phyloP scores from a whole-genome alignment of 2,329 filamentous ascomycete species.

The Myotisia sp. region DNA sequence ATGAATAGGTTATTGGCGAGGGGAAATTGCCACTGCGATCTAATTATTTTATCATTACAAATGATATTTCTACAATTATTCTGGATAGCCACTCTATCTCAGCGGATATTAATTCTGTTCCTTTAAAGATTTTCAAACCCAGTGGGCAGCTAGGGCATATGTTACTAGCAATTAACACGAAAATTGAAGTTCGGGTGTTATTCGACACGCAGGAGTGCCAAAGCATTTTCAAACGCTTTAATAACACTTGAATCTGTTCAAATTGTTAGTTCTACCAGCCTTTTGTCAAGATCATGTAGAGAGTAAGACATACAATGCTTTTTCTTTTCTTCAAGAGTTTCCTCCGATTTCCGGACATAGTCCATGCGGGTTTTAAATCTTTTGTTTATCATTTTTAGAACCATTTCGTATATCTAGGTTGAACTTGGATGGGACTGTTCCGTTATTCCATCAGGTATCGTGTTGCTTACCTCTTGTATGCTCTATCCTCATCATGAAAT shows the following conservation, averaged over 20 bases:
- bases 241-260: conserved; percentile 30
- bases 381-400: conserved; percentile 2
- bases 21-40: background rate
- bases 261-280: conserved; percentile 2
- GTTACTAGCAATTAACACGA: no score
- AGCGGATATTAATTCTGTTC: no score
- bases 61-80: background rate
- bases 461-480: conserved; percentile 52
- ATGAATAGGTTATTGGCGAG: background rate
- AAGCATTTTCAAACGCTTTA: conserved; percentile 35
- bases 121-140: no score
- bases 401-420: conserved; percentile 2
- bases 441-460: no score
- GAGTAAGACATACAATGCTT: conserved; percentile 53
- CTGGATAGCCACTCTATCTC: no score
- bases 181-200: no score
- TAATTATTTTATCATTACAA: background rate
- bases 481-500: conserved; percentile 59
- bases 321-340: conserved; percentile 56
- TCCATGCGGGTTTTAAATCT: conserved; percentile 66
- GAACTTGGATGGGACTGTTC: background rate
- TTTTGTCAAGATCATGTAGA: background rate
- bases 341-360: conserved; percentile 61
- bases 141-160: no score
- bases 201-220: conserved; percentile 24